Conservation (phyloP, 2,329 filamentous ascomycete genomes). For the Cladosporium sp. region DNA sequence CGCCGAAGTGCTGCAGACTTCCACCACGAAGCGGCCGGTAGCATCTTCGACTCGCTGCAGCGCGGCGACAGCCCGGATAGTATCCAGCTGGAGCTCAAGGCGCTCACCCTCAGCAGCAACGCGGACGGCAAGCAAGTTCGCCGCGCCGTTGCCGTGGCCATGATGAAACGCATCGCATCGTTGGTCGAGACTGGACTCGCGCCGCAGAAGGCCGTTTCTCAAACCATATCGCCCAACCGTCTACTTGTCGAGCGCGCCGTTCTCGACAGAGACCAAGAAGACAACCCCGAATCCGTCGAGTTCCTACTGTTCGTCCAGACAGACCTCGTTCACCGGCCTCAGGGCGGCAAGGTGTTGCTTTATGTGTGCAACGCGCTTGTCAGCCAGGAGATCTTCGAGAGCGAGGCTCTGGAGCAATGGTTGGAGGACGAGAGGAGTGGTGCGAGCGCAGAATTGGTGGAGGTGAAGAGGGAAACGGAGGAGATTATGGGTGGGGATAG, state of each 20-base stretch:
- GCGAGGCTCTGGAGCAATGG: slow-evolving; percentile 85
- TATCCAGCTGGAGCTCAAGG: slow-evolving; percentile 90
- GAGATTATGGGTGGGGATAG: slow-evolving; percentile 76
- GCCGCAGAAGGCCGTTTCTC: slow-evolving; percentile 38
- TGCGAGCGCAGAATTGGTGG: slow-evolving; percentile 64
- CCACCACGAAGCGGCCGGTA: slow-evolving; percentile 80
- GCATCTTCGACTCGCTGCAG: slow-evolving; percentile 80
- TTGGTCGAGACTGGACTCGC: slow-evolving; percentile 49
- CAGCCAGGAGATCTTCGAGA: slow-evolving; percentile 77
- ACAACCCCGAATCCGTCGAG: slow-evolving; percentile 72
- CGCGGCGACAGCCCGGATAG: slow-evolving; percentile 70
- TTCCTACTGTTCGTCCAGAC: slow-evolving; percentile 78
- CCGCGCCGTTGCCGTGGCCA: slow-evolving; percentile 77
- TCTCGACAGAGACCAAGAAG: slow-evolving; percentile 46
- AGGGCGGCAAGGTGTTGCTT: slow-evolving; percentile 65
- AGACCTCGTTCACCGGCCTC: slow-evolving; percentile 64
- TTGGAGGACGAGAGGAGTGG: slow-evolving; percentile 72
- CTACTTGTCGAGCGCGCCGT: slow-evolving; percentile 57
- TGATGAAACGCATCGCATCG: slow-evolving; percentile 75
- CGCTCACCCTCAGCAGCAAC: slow-evolving; percentile 84
- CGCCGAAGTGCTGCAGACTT: slow-evolving; percentile 57
- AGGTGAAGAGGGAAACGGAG: slow-evolving; percentile 68
- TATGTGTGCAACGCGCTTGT: slow-evolving; percentile 82
- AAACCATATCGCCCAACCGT: slow-evolving; percentile 49
- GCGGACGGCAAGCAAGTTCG: slow-evolving; percentile 87